Conservation (phyloP, 2,329 filamentous ascomycete genomes). For the Trichoderma aggressivum region DNA sequence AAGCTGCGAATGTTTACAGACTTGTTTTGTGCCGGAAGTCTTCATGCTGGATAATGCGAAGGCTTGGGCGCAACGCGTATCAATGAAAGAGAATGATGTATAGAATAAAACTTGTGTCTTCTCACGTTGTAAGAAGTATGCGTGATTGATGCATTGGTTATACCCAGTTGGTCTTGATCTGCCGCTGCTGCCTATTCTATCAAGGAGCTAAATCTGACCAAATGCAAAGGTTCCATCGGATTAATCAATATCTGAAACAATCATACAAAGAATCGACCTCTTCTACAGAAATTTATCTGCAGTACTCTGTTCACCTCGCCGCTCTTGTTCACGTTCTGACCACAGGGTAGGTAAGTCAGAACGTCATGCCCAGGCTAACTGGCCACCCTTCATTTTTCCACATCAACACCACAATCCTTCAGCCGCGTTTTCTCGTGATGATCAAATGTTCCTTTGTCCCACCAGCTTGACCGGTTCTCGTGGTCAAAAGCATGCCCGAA, state of each 20-base stretch:
- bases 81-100: too few relatives aligned
- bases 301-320: not conserved
- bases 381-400: not conserved
- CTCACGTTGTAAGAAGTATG: not conserved
- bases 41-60: not conserved
- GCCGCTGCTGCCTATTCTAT: not conserved
- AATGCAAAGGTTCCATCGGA: too few relatives aligned
- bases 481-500: not conserved
- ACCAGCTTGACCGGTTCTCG: not conserved
- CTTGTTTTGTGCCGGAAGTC: not conserved
- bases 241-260: not conserved
- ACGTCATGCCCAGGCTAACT: not conserved
- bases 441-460: not conserved
- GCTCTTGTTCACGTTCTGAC: not conserved
- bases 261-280: not conserved
- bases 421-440: not conserved
- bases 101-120: not conserved
- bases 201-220: not conserved
- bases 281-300: not conserved
- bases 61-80: not conserved
- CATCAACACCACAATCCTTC: not conserved
- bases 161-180: not conserved
- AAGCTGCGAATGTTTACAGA: constrained; percentile 5
- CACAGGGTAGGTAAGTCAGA: not conserved
- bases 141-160: not conserved